phyloP scores from a whole-genome alignment of 768 basidiomycete genomes.

The Tephrocybe sp. region DNA sequence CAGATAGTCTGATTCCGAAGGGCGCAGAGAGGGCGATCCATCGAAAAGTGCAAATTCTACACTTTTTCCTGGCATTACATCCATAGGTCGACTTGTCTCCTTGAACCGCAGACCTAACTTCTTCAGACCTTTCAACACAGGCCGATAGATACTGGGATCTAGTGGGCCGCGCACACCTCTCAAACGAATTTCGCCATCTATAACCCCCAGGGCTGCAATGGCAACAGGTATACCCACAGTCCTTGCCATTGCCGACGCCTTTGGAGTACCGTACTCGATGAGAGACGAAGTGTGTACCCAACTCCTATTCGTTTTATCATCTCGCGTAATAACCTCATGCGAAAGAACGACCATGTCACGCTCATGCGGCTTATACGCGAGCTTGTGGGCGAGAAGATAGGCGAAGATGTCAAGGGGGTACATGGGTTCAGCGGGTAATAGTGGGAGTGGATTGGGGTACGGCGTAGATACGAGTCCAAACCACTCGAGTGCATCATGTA shows the following conservation, averaged over 20 bases:
- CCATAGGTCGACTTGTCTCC: constrained; percentile 22
- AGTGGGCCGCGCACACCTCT: constrained; percentile 74
- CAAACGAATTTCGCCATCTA: constrained; percentile 54
- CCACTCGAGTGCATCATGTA: constrained; percentile 50
- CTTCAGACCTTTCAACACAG: constrained; percentile 63
- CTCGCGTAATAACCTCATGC: constrained; percentile 70
- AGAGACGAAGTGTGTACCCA: constrained; percentile 70
- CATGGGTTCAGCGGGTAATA: constrained; percentile 40
- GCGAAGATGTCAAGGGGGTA: constrained; percentile 78
- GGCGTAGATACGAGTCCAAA: constrained; percentile 31
- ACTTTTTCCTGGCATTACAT: background rate
- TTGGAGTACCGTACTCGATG: constrained; percentile 50
- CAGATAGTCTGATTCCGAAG: no score
- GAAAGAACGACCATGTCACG: constrained; percentile 85
- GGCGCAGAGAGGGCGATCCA: background rate
- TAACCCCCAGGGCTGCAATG: constrained; percentile 69
- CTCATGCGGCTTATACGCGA: constrained; percentile 69
- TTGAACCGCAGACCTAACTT: constrained; percentile 52
- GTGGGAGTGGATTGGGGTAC: constrained; percentile 29
- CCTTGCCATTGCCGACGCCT: constrained; percentile 83
- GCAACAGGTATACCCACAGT: constrained; percentile 90
- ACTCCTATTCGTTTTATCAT: constrained; percentile 25
- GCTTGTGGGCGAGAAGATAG: constrained; percentile 64
- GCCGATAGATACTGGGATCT: constrained; percentile 56
- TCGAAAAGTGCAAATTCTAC: constrained; percentile 12